Evolutionary conservation across 1,284 basidiomycete genomes (phyloP), one percentile per base, ranked within the genome.

Genomic region (Taiwanofungus camphoratus): DNA sequence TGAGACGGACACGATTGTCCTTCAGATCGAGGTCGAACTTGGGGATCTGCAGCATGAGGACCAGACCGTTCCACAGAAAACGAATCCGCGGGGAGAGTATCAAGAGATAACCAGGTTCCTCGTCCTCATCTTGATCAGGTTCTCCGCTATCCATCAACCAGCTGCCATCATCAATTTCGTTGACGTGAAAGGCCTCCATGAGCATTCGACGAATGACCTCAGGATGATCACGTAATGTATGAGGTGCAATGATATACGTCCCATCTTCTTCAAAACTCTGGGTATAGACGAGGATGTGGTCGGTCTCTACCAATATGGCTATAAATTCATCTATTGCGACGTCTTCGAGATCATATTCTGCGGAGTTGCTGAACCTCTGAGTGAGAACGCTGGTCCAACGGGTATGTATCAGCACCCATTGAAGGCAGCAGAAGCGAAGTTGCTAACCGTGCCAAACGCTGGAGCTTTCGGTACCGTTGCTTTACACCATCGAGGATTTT

Each of bases 241-340:
- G 79, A 26, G 92, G 86, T 8, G 92, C 96, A 43, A 99, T 73
- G 50, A 99, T 81, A 62, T 99, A 99, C n/a, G 87, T 84, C 9
- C 93, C 93, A 20, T 95, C 85, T 55, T 89, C 84, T 62, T 97
- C 94, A 59, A 89, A 87, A 2, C 75, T 75, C 51, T 88, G 80
- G 1, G 94, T 97, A 64, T 96, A 96, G 29, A 99, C 90, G 45
- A 99, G 79, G 65, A 96, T 90, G 62, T 99, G 95, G 54, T 91
- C 92, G 4, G 92, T 84, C 34, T 87, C 79, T 29, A 92, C 82
- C 13, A 99, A 73, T 9, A 77, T 76, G 16, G 83, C 73, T 49
- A 99, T 87, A 62, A 99, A 87, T 3, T 74, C 67, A 46, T 90
- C 87, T 39, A 97, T 71, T 39, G 87, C 77, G n/a, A 85, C 71